Evolutionary conservation across 2,329 filamentous ascomycete species (phyloP).

Genomic region (Diaporthe nobilis): DNA sequence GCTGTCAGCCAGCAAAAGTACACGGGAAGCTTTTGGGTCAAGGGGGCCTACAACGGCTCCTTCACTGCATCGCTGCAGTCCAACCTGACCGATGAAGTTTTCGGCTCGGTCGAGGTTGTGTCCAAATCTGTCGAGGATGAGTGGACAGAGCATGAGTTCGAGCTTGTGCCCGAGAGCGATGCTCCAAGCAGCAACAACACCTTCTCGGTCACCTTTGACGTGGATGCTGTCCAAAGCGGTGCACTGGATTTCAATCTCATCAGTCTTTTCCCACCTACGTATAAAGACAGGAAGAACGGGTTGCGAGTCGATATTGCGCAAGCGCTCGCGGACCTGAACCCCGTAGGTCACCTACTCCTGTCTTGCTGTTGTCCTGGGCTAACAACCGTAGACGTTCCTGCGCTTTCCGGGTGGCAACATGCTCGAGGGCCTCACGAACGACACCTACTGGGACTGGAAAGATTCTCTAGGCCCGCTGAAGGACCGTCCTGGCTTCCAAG

Average conservation of each 20-base stretch:
- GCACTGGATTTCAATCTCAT: conserved; percentile 71
- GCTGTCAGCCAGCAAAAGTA: conserved; percentile 63
- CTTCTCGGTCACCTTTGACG: conserved; percentile 67
- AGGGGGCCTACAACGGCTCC: conserved; percentile 61
- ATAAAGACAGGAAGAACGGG: conserved; percentile 70
- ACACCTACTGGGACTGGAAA: conserved; percentile 66
- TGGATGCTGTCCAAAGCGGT: conserved; percentile 53
- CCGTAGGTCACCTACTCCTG: conserved; percentile 51
- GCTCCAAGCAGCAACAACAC: conserved; percentile 70
- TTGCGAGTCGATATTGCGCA: conserved; percentile 68
- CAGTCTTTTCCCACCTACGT: conserved; percentile 73
- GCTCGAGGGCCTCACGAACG: conserved; percentile 63
- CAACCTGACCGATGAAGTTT: conserved; percentile 59
- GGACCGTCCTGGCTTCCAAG: conserved; percentile 68
- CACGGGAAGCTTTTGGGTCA: conserved; percentile 67
- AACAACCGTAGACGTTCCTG: conserved; percentile 61
- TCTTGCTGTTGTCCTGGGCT: neutral
- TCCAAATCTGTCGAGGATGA: conserved; percentile 56
- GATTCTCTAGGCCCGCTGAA: conserved; percentile 67
- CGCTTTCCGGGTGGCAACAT: conserved; percentile 78
- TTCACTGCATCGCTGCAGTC: conserved; percentile 64
- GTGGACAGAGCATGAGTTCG: conserved; percentile 67
- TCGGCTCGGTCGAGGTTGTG: conserved; percentile 62
- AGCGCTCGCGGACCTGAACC: conserved; percentile 65
- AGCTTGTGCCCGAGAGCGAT: conserved; percentile 58